Evolutionary conservation across 345 rosid genomes (phyloP).

Genomic region (Acer yangbiense): DNA sequence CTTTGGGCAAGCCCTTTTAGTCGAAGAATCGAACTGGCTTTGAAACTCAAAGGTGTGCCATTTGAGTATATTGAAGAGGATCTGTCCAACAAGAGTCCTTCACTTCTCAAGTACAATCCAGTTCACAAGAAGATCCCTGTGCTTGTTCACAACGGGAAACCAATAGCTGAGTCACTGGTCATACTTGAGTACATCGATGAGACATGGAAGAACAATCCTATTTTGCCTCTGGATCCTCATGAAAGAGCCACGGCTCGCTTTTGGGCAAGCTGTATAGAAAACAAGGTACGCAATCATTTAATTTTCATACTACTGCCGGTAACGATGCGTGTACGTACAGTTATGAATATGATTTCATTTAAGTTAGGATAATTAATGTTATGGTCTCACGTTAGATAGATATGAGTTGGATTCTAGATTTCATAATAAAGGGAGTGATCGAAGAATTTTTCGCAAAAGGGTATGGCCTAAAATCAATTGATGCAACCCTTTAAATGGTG

Average conservation of each 20-base stretch:
- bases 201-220: slow-evolving; percentile 41
- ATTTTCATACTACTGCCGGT: no score
- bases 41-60: slow-evolving; percentile 40
- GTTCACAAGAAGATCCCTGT: slow-evolving; percentile 46
- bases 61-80: slow-evolving; percentile 44
- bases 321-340: no score
- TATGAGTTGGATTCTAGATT: no score
- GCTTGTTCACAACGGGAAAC: slow-evolving; percentile 44
- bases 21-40: slow-evolving; percentile 41
- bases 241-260: slow-evolving; percentile 42
- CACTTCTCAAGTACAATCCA: slow-evolving; percentile 43
- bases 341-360: no score
- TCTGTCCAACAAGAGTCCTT: slow-evolving; percentile 35
- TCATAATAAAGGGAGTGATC: no score
- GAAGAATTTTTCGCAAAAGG: no score
- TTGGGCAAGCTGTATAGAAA: slow-evolving; percentile 42
- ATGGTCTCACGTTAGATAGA: no score
- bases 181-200: slow-evolving; percentile 52
- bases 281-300: slow-evolving; percentile 21
- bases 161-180: slow-evolving; percentile 33
- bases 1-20: slow-evolving; percentile 41
- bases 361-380: no score
- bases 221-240: slow-evolving; percentile 46
- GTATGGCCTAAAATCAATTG: no score
- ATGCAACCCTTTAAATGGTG: no score